Base-by-base conservation (phyloP, 2,329 filamentous ascomycete genomes). In the Xylaria sp. region DNA sequence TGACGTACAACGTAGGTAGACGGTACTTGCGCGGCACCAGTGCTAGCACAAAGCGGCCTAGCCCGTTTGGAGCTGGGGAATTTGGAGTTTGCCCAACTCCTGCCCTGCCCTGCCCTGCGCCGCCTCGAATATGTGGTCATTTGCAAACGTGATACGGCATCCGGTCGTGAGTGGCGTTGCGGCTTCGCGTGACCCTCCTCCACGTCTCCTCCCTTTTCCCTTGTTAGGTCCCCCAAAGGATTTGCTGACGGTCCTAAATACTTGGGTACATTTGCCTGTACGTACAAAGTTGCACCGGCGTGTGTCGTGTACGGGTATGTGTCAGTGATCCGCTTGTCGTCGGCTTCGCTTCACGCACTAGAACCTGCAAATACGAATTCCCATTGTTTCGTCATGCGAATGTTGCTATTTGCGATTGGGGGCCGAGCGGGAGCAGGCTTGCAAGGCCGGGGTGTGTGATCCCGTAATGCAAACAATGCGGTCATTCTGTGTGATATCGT, bases 321-420 rank as follows among this genome's bases (percentile, higher is more conserved):
- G 9, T 26, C 5, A 26, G 29, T 13, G 29, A 45, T 37, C 48
- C 59, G 59, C 59, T 60, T 60, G 51, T 22, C 50, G 42, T 52
- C 50, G 59, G 57, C 59, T 57, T 55, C 53, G 29, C 38, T 49
- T 29, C 26, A 39, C 52, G 48, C 18, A 34, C 38, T 42, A 44
- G 53, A 48, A 37, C 20, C 38, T 43, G 42, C 16, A 18, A 16
- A 20, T n/a, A n/a, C 22, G 24, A 47, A 48, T 24, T 48, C 29
- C 22, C 49, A 46, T 42, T 16, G 21, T 37, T 43, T 50, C 40
- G 38, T 13, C 18, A 50, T 50, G 54, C 21, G 21, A 49, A 52
- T 48, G 19, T 41, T 18, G 4, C 18, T 47, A 17, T 39, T 40
- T 46, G 34, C 22, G 44, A 43, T 43, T n/a, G n/a, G n/a, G 45